Conservation (phyloP, 2,329 filamentous ascomycete species). For the Cytospora paraplurivora region DNA sequence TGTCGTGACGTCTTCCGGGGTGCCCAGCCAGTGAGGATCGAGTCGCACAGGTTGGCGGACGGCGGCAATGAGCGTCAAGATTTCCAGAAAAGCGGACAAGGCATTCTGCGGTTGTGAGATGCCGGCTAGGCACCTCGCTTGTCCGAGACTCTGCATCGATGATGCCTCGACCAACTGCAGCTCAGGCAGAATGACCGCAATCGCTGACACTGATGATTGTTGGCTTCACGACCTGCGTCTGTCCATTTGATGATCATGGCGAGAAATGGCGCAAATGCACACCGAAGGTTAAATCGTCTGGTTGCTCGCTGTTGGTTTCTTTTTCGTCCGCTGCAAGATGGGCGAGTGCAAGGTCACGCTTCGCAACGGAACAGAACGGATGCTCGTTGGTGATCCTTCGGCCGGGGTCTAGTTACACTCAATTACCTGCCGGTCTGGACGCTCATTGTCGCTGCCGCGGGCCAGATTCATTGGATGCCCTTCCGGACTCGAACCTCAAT, state of each 20-base stretch:
- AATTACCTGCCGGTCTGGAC: background rate
- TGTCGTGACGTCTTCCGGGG: constrained; percentile 23
- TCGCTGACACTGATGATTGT: background rate
- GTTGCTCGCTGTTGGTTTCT: constrained; percentile 9
- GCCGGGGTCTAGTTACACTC: constrained; percentile 11
- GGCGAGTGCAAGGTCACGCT: constrained; percentile 9
- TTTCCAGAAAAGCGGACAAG: constrained; percentile 8
- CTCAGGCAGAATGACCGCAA: background rate
- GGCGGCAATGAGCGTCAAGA: constrained; percentile 21
- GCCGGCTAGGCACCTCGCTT: constrained; percentile 5
- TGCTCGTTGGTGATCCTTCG: constrained; percentile 27
- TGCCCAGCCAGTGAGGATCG: constrained; percentile 7
- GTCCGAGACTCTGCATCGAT: constrained; percentile 4
- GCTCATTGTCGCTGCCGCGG: constrained; percentile 2
- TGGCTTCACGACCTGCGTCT: constrained; percentile 11
- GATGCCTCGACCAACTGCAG: constrained; percentile 9
- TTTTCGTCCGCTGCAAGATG: constrained; percentile 14
- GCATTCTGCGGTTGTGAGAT: constrained; percentile 7
- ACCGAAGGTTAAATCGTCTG: constrained; percentile 23
- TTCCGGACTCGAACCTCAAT: constrained; percentile 1
- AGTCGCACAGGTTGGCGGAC: constrained; percentile 23
- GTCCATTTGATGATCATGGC: background rate
- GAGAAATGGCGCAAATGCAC: constrained; percentile 1
- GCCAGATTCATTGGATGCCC: constrained; percentile 3
- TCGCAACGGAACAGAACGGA: constrained; percentile 14